These are phyloP conservation scores for Thermomyces lanuginosus DNA, from an alignment of 2,329 filamentous ascomycete species.

Conservation along the genomic window DNA sequence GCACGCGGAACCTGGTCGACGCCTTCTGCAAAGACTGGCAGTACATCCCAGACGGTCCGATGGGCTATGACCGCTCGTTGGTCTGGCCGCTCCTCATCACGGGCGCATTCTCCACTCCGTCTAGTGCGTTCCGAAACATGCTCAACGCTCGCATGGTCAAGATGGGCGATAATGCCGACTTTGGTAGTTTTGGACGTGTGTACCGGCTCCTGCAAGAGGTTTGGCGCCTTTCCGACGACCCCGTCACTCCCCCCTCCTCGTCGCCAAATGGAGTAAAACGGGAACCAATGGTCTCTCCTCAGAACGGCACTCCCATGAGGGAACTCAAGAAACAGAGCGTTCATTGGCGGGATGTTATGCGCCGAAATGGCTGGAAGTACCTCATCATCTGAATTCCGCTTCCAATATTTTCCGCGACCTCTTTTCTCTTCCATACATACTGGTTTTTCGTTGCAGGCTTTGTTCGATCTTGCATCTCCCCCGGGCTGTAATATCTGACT, in stretches of 20 bases:
- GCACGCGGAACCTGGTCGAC: slow-evolving; percentile 59
- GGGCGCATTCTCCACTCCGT: slow-evolving; percentile 57
- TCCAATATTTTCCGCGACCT: not conserved
- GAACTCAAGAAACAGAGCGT: slow-evolving; percentile 42
- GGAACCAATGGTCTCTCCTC: slow-evolving; percentile 8
- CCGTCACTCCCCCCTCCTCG: slow-evolving; percentile 5
- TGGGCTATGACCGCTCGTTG: slow-evolving; percentile 76
- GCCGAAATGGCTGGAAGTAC: slow-evolving; percentile 79
- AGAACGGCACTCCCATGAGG: slow-evolving; percentile 7
- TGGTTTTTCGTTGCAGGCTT: too few relatives aligned
- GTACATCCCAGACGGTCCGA: slow-evolving; percentile 63
- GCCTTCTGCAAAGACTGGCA: slow-evolving; percentile 62
- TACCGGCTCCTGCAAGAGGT: slow-evolving; percentile 63
- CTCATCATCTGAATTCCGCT: slow-evolving; percentile 53
- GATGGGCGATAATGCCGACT: slow-evolving; percentile 59
- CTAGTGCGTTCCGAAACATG: slow-evolving; percentile 59
- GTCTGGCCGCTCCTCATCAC: slow-evolving; percentile 87
- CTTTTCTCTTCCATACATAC: slow-evolving; percentile 1
- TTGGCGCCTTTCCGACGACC: slow-evolving; percentile 60
- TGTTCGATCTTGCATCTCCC: too few relatives aligned
- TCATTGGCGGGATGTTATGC: slow-evolving; percentile 92
- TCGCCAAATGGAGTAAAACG: slow-evolving; percentile 10
- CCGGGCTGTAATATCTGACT: too few relatives aligned
- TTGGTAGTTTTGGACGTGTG: slow-evolving; percentile 76
- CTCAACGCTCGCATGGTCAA: slow-evolving; percentile 58